Conservation (phyloP, 768 basidiomycete genomes). For the Kwoniella dejecticola region DNA sequence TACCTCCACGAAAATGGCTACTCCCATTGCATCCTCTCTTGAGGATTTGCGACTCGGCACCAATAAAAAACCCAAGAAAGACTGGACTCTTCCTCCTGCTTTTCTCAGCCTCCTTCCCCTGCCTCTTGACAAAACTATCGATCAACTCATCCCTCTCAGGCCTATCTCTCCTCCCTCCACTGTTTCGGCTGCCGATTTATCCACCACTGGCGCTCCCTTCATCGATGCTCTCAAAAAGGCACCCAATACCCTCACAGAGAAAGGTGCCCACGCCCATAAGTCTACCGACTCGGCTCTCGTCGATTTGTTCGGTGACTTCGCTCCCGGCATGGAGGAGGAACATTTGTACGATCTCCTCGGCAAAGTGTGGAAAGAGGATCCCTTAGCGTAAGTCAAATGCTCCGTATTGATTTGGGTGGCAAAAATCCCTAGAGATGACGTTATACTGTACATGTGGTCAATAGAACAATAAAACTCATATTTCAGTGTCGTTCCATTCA, state of each 20-base stretch:
- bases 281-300: slow-evolving; percentile 27
- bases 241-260: slow-evolving; percentile 28
- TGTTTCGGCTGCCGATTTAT: background rate
- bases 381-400: slow-evolving; percentile 41
- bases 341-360: slow-evolving; percentile 54
- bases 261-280: slow-evolving; percentile 21
- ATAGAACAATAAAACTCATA: slow-evolving; percentile 66
- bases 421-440: background rate
- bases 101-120: slow-evolving; percentile 15
- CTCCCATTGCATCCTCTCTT: slow-evolving; percentile 3
- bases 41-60: slow-evolving; percentile 2
- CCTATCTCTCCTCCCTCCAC: background rate
- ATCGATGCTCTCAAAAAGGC: slow-evolving; percentile 20
- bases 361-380: slow-evolving; percentile 65
- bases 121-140: slow-evolving; percentile 1
- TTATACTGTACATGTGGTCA: background rate
- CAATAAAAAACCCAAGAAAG: slow-evolving; percentile 1
- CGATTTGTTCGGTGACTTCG: slow-evolving; percentile 31
- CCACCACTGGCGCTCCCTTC: slow-evolving; percentile 9
- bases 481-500: slow-evolving; percentile 72
- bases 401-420: background rate
- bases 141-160: slow-evolving; percentile 10
- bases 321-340: slow-evolving; percentile 9
- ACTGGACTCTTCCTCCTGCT: slow-evolving; percentile 15
- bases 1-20: slow-evolving; percentile 7